phyloP scores from a whole-genome alignment of 257 asterid genomes.

The Gentiana dahurica region DNA sequence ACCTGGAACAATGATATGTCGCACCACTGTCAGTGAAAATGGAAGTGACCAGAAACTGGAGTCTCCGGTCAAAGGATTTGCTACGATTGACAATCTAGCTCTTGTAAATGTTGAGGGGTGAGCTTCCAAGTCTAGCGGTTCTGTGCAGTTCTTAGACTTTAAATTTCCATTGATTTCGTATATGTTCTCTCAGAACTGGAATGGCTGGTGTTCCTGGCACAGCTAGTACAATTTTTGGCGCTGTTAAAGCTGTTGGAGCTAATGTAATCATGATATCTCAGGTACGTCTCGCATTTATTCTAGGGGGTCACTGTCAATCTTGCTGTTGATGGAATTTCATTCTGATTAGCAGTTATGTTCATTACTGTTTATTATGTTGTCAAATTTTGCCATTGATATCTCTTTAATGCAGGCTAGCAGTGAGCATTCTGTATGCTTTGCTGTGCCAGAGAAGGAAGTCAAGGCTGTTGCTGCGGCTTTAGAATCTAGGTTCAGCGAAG shows the following conservation, averaged over 20 bases:
- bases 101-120: slow-evolving; percentile 99
- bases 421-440: slow-evolving; percentile 98
- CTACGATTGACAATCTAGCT: slow-evolving; percentile 95
- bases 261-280: slow-evolving; percentile 97
- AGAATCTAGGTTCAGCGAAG: slow-evolving; percentile 80
- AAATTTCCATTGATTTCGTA: slow-evolving; percentile 3
- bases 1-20: slow-evolving; percentile 87
- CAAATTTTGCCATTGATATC: slow-evolving; percentile 11
- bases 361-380: background rate
- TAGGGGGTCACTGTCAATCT: background rate
- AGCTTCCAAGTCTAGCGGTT: slow-evolving; percentile 13
- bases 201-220: slow-evolving; percentile 99
- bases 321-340: background rate
- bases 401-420: slow-evolving; percentile 75
- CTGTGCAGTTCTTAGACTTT: background rate
- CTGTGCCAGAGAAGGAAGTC: slow-evolving; percentile 94
- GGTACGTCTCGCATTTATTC: slow-evolving; percentile 26
- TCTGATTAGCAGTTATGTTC: too few relatives aligned
- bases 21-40: slow-evolving; percentile 29
- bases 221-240: slow-evolving; percentile 81
- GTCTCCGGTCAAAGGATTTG: slow-evolving; percentile 91
- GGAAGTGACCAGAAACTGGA: slow-evolving; percentile 43
- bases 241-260: slow-evolving; percentile 95
- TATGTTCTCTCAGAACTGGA: slow-evolving; percentile 68
- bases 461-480: slow-evolving; percentile 81